Base-by-base conservation (phyloP, 1,139 yeast species). In the Pichia sp. region DNA sequence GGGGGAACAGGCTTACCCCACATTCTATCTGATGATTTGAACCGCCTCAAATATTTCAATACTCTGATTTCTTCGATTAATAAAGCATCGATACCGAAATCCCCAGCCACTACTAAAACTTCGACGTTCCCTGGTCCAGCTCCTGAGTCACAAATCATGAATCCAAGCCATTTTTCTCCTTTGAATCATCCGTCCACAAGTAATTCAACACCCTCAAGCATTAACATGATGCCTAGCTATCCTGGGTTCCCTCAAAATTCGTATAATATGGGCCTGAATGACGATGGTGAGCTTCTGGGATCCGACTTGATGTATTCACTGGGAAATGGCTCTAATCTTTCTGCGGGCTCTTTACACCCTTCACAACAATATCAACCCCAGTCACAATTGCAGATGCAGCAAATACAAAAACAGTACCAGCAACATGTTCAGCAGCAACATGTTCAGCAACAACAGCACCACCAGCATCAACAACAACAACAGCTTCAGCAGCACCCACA, bases 1-100 rank as follows among this genome's bases (percentile, higher is more conserved):
- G 78, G 78, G 3, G 82, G 81, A 2, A 68, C 73, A 10, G 68
- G 74, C 24, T 73, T 76, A 8, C 85, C 85, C 2, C 87, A 82
- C 64, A 79, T 69, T 6, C 56, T 70, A 27, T 61, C 67, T 9
- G 72, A 71, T 17, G 61, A 63, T 29, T 54, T 62, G 16, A 64
- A 63, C 27, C 65, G 60, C 49, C 53, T 70, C 48, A 69, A 67
- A 52, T 69, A 62, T 46, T 57, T 70, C 44, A 67, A 67, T 54
- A 61, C 69, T 12, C 63, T 61, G 20, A 64, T 69, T 40, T 61
- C 64, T 24, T 58, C 67, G 4, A 56, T 58, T 20, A 63, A 64
- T 50, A 66, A 64, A 53, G 49, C 53, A 7, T 50, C 59, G 6
- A 60, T 57, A 14, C 34, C 49, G n/a, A 61, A 58, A 10, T 27